Base-by-base conservation (phyloP, 2,329 filamentous ascomycete species). In the Epichloe glyceriae region DNA sequence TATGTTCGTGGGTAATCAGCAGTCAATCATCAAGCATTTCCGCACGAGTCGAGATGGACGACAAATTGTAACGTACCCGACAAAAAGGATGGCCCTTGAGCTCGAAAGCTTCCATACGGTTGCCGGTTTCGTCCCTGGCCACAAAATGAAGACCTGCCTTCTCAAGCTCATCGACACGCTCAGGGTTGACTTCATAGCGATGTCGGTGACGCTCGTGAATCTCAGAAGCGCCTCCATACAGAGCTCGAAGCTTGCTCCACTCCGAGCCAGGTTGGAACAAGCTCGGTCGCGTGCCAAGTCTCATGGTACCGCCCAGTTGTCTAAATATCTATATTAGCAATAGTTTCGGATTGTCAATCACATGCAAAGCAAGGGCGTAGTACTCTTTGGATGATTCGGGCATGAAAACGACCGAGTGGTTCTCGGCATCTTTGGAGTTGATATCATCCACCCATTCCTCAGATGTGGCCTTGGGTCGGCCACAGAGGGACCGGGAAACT, bases 171-270 rank as follows among this genome's bases (percentile, higher is more conserved):
- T 84, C 79, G 49, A 94, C 79, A 61, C 84, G 83, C 11, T 80
- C 77, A 0, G 89, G 88, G 69, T 95, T 95, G 56, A 95, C 86
- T 70, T 95, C 89, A 64, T 95, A 95, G 38, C 88, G 80, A 68
- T 95, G 89, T 53, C 89, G 81, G 67, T 95, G 89, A 47, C 89
- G 80, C 72, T 95, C 89, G 52, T 76, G 68, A 42, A 85, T 75
- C 17, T 69, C 66, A 0, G 72, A 65, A 1, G 68, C 70, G 2
- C 71, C 67, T 3, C 83, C 84, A 65, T 95, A 95, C 10, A 95
- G 70, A 7, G 78, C 77, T 15, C 88, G 83, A 26, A 95, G 76
- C 57, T 82, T 83, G 52, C 81, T 86, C 86, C 86, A 93, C 60
- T 91, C 84, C 43, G 76, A 86, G 50, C 78, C 80, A 1, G 75